Evolutionary conservation across 176 grass and related monocot species (phyloP), one percentile per base, ranked within the genome.

Genomic region (Hsuehochloa calcarea): DNA sequence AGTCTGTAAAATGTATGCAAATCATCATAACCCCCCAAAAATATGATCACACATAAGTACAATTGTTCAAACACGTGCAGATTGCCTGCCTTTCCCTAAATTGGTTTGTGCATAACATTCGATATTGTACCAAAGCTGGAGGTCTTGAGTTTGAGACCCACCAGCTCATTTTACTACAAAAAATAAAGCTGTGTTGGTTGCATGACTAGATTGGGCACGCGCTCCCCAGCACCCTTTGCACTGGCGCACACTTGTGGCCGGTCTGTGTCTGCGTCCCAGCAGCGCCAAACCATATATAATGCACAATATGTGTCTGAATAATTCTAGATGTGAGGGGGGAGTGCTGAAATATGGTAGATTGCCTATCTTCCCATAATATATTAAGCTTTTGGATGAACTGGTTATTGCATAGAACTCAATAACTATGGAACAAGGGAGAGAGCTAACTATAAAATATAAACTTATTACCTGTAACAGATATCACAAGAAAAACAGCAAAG

Each of bases 401-500:
- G 61, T 61, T 62, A 77, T 37, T 77, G 37, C 59, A 65, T 64
- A 25, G 29, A 25, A 61, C 35, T 60, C 37, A 77, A 43, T 60
- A 77, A 23, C 34, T 25, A 34, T 34, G 5, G 26, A 65, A 79
- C 15, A 0, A 79, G 9, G 12, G 4, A 65, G 7, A 3, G 27
- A 5, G 17, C 17, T 22, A 29, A 85, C 31, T 25, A 34, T 65
- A 41, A 31, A 50, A 20, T 19, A 52, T 6, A 15, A 14, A 3
- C 19, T 20, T 77, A 46, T 35, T 79, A 94, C 92, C 92, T 73
- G 83, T 91, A 58, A 94, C 86, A 45, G 88, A 70, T 84, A 94
- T 86, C 80, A 94, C 92, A 70, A 94, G 86, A 78, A 94, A 52
- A 81, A 94, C 86, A 87, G 89, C 86, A 72, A 89, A 94, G 35